These are phyloP conservation scores for Coniochaeta pulveracea DNA, from an alignment of 2,329 filamentous ascomycete genomes.

Conservation along the genomic window DNA sequence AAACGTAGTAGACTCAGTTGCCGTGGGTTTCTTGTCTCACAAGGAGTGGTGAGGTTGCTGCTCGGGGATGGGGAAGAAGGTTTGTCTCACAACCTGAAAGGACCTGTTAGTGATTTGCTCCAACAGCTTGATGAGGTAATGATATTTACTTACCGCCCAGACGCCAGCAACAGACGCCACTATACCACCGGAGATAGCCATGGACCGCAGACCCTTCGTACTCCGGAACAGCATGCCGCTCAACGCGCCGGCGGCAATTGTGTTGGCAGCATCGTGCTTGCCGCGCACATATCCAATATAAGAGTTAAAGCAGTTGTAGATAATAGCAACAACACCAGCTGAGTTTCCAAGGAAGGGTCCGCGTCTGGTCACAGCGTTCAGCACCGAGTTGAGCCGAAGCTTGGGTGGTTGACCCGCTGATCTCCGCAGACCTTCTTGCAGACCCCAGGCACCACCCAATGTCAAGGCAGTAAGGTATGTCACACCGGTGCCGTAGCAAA, in stretches of 20 bases:
- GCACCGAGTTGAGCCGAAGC: constrained; percentile 82
- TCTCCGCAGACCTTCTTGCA: constrained; percentile 78
- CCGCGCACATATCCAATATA: constrained; percentile 68
- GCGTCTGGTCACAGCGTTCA: constrained; percentile 87
- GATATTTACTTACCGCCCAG: constrained; percentile 67
- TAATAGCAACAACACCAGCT: constrained; percentile 87
- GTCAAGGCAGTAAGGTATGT: constrained; percentile 85
- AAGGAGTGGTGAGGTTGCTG: constrained; percentile 7
- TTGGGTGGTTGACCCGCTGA: constrained; percentile 73
- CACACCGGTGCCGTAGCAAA: constrained; percentile 93
- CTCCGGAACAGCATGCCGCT: constrained; percentile 97
- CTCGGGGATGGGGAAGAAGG: constrained; percentile 28
- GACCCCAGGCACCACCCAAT: constrained; percentile 81
- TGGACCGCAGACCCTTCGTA: constrained; percentile 77
- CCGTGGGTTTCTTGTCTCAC: neutral
- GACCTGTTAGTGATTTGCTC: too few species aligned
- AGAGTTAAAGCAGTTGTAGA: constrained; percentile 90
- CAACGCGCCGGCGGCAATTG: constrained; percentile 70
- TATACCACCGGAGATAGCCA: constrained; percentile 88
- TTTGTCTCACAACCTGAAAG: constrained; percentile 20
- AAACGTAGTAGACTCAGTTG: too few species aligned
- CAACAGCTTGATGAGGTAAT: neutral
- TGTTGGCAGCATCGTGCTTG: constrained; percentile 85
- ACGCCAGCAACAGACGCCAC: constrained; percentile 74
- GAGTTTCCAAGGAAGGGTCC: constrained; percentile 95